A percentile compares a stretch with the other conserved stretches of the same genome.
Evolutionary conservation across 371 early-diverging fungal genomes (phyloP).

Genomic region (Mortierella sp.): DNA sequence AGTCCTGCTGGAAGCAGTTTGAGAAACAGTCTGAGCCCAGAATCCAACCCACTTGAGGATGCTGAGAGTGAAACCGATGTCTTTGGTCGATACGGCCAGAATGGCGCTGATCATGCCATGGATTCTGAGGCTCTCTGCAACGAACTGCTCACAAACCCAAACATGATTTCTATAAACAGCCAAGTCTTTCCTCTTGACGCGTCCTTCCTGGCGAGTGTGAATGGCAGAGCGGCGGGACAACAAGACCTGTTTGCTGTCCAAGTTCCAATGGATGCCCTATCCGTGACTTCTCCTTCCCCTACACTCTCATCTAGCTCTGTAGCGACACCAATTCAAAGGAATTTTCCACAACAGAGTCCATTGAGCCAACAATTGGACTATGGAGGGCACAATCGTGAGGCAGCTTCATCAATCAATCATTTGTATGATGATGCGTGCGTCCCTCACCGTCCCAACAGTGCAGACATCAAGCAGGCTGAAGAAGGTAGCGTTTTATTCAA

Average conservation of each 20-base stretch:
- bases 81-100: background rate
- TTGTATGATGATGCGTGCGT: slow-evolving; percentile 27
- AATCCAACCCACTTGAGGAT: slow-evolving; percentile 16
- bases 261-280: background rate
- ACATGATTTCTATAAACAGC: slow-evolving; percentile 2
- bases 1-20: slow-evolving; percentile 27
- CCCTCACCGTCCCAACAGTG: slow-evolving; percentile 16
- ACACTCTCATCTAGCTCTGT: slow-evolving; percentile 23
- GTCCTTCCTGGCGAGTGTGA: slow-evolving; percentile 7
- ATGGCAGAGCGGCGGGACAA: background rate
- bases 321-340: background rate
- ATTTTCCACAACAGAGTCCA: slow-evolving; percentile 28
- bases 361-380: slow-evolving; percentile 17
- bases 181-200: slow-evolving; percentile 1
- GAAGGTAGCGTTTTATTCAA: slow-evolving; percentile 22
- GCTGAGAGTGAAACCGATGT: background rate
- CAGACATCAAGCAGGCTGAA: slow-evolving; percentile 31
- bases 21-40: slow-evolving; percentile 31
- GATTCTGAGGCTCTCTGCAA: background rate
- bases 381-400: background rate
- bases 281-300: slow-evolving; percentile 25
- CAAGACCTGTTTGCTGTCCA: slow-evolving; percentile 3
- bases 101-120: background rate
- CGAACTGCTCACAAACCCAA: slow-evolving; percentile 8
- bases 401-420: background rate